phyloP scores from a whole-genome alignment of 1,139 yeast species.

The Scheffersomyces segobiensis region DNA sequence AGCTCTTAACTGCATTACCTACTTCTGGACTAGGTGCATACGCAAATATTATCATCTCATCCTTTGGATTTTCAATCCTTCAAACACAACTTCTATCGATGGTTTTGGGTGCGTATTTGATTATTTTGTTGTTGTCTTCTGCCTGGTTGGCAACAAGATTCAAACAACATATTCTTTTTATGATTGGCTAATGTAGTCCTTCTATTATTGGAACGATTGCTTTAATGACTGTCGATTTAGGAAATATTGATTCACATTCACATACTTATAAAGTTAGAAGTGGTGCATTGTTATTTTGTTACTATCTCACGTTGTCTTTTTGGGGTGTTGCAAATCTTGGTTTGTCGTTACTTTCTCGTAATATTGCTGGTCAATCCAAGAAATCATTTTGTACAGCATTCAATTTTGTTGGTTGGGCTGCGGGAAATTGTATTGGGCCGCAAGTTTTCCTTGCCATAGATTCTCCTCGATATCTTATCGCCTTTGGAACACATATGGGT shows the following conservation, averaged over 20 bases:
- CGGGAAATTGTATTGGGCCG: background rate
- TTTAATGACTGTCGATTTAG: slow-evolving; percentile 7
- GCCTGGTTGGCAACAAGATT: slow-evolving; percentile 8
- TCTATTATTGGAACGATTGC: slow-evolving; percentile 14
- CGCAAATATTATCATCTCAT: too few species aligned
- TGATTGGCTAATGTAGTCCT: slow-evolving; percentile 10
- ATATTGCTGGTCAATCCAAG: slow-evolving; percentile 12
- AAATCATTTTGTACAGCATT: slow-evolving; percentile 9
- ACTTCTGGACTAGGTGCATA: slow-evolving; percentile 5
- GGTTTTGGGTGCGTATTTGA: slow-evolving; percentile 12
- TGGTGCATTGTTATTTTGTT: slow-evolving; percentile 6
- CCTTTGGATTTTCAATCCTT: background rate
- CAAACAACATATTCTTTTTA: slow-evolving; percentile 11
- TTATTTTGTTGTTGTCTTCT: slow-evolving; percentile 10
- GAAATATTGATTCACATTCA: background rate
- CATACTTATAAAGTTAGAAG: background rate
- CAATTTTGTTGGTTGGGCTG: slow-evolving; percentile 6
- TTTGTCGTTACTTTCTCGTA: slow-evolving; percentile 7
- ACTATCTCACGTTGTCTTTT: slow-evolving; percentile 9
- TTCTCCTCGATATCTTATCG: background rate
- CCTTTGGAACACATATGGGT: slow-evolving; percentile 7
- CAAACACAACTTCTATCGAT: slow-evolving; percentile 9
- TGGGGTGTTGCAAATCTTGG: slow-evolving; percentile 10
- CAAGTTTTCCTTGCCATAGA: slow-evolving; percentile 1
- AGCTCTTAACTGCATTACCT: slow-evolving; percentile 8